A percentile compares a stretch with the other conserved stretches of the same genome.
These are phyloP conservation scores for Globisporangium lucens DNA, from an alignment of 352 stramenopile species.

Conservation along the genomic window DNA sequence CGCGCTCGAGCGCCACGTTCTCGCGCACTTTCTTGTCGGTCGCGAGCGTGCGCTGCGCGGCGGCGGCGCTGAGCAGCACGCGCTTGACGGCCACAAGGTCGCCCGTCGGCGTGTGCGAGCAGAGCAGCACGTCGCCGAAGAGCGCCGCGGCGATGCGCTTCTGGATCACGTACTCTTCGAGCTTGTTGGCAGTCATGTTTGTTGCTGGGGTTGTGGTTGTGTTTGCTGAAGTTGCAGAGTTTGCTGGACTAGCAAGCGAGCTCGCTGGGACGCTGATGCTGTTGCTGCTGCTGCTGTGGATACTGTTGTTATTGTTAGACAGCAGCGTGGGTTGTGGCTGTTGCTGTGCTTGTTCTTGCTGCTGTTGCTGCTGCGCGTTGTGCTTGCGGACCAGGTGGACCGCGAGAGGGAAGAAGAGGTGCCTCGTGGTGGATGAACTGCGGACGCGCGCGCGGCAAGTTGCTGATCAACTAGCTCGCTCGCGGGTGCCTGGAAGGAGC, in stretches of 20 bases:
- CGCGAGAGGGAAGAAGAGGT: slow-evolving; percentile 19
- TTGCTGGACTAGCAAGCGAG: not conserved
- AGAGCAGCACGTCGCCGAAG: slow-evolving; percentile 81
- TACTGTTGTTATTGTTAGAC: not conserved
- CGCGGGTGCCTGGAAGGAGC: not conserved
- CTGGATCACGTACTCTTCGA: slow-evolving; percentile 85
- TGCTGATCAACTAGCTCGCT: not conserved
- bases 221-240: not conserved
- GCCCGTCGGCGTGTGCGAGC: slow-evolving; percentile 54
- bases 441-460: slow-evolving; percentile 2
- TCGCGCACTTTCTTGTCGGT: slow-evolving; percentile 76
- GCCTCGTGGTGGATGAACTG: slow-evolving; percentile 3
- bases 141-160: slow-evolving; percentile 66
- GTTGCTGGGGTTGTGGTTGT: not conserved
- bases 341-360: not conserved
- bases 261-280: not conserved
- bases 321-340: not conserved
- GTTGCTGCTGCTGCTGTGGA: slow-evolving; percentile 6
- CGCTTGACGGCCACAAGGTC: slow-evolving; percentile 77
- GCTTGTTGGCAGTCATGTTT: slow-evolving; percentile 36
- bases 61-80: slow-evolving; percentile 62
- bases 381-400: slow-evolving; percentile 18
- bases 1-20: slow-evolving; percentile 75
- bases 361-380: not conserved
- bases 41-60: slow-evolving; percentile 51